Evolutionary conservation across 805 yeast genomes (phyloP).

Genomic region (Yarrowia keelungensis): DNA sequence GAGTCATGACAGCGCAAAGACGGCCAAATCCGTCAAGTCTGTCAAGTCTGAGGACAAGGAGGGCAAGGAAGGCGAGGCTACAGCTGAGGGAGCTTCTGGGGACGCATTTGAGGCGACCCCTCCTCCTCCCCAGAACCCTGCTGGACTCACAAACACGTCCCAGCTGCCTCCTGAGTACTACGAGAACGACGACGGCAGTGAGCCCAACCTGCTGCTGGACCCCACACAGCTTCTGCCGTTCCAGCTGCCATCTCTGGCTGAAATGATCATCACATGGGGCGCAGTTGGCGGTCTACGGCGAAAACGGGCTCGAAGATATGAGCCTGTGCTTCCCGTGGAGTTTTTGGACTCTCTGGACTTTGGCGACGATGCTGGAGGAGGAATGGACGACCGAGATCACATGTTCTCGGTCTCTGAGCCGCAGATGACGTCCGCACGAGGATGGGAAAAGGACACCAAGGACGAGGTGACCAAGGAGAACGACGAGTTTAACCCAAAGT

Average conservation of each 20-base stretch:
- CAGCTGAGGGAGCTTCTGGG: neutral
- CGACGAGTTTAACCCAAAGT: slow-evolving; percentile 35
- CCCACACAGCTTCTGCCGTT: slow-evolving; percentile 55
- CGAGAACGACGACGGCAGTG: slow-evolving; percentile 43
- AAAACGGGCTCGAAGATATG: slow-evolving; percentile 62
- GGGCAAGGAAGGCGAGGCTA: neutral
- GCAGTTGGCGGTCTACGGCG: slow-evolving; percentile 67
- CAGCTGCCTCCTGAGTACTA: slow-evolving; percentile 35
- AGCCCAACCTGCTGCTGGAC: slow-evolving; percentile 48
- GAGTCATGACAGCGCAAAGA: slow-evolving; percentile 29
- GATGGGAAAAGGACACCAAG: slow-evolving; percentile 26
- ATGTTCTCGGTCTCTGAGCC: slow-evolving; percentile 23
- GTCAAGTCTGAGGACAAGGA: slow-evolving; percentile 3
- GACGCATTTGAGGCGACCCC: slow-evolving; percentile 20
- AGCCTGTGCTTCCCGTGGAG: slow-evolving; percentile 75
- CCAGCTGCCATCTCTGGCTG: slow-evolving; percentile 74
- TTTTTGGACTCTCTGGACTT: slow-evolving; percentile 58
- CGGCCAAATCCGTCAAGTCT: slow-evolving; percentile 23
- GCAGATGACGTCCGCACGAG: slow-evolving; percentile 21
- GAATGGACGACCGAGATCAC: neutral
- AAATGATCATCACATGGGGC: slow-evolving; percentile 77
- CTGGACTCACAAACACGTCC: slow-evolving; percentile 33
- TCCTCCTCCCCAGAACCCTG: slow-evolving; percentile 21
- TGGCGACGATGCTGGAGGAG: slow-evolving; percentile 13
- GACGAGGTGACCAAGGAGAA: slow-evolving; percentile 33